A percentile compares a stretch with the other conserved stretches of the same genome.
These are phyloP conservation scores for Hsuehochloa calcarea DNA, from an alignment of 176 grass and related monocot genomes.

Conservation along the genomic window DNA sequence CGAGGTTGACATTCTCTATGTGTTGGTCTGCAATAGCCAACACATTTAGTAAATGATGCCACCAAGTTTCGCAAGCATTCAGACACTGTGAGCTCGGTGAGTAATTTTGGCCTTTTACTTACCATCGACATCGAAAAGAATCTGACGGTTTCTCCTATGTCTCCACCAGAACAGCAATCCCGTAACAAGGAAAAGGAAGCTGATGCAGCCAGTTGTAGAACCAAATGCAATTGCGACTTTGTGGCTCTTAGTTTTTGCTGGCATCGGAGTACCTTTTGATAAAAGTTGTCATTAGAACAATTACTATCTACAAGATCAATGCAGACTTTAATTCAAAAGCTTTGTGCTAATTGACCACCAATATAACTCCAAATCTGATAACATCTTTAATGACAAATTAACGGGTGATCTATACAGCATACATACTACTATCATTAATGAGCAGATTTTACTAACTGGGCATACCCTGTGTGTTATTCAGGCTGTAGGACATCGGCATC, in stretches of 20 bases:
- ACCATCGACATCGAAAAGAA: constrained; percentile 61
- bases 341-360: not conserved
- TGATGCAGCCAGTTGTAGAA: constrained; percentile 49
- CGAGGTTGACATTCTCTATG: constrained; percentile 53
- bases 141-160: constrained; percentile 45
- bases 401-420: not conserved
- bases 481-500: constrained; percentile 67
- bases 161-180: constrained; percentile 74
- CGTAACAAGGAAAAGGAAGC: constrained; percentile 43
- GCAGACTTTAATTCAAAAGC: not conserved
- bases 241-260: constrained; percentile 47
- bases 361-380: not conserved
- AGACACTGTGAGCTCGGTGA: not conserved
- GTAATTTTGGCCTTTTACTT: constrained; percentile 31
- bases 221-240: constrained; percentile 62
- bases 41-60: constrained; percentile 14
- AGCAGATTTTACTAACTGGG: constrained; percentile 7
- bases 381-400: not conserved
- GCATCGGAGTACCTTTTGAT: constrained; percentile 36
- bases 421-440: not conserved
- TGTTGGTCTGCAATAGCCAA: constrained; percentile 53
- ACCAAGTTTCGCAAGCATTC: not conserved
- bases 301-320: constrained; percentile 5
- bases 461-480: constrained; percentile 74
- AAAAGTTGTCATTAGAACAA: constrained; percentile 25